Evolutionary conservation across 164 flowering plant genomes (phyloP), one percentile per base, ranked within the genome.

Genomic region (Kingdonia uniflora): DNA sequence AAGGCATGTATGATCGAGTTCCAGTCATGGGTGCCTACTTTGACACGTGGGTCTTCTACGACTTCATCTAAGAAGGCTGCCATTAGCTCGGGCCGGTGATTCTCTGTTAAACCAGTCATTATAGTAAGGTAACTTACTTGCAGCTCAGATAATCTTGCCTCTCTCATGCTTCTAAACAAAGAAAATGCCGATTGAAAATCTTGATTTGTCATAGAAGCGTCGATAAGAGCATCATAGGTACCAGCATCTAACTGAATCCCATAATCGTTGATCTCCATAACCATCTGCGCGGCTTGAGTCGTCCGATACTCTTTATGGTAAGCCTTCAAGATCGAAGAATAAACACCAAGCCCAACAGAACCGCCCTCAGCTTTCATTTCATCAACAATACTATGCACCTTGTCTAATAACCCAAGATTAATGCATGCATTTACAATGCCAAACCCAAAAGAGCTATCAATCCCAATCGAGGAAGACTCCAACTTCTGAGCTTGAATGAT

Each of bases 1-100:
- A 88, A 92, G 20, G 98, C 85, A 64, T 88, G 99, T 56, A 92
- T 86, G 35, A 86, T 82, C 5, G 99, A 92, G 54, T 92, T 92
- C 99, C 97, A 92, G 46, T 92, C 97, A 67, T 92, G 99, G 33
- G 95, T 84, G 14, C 92, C 90, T 23, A 92, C 80, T 72, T 80
- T 78, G 49, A 88, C 52, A 33, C 85, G 73, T 24, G 95, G 97
- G 56, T 92, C 99, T 48, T 72, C 79, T 55, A 82, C 91, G 57
- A 92, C 76, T 60, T 92, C 99, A 64, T 92, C 99, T 38, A 92
- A 68, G 52, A 88, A 92, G 11, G 91, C 85, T 10, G 99, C 97
- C 97, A 92, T 92, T 38, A 92, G 65, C 64, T 88, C 98, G 21
- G 98, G 96, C 25, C 98, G 69, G 43, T 82, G 84, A 52, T 80